These are phyloP conservation scores for Anastatica hierochuntica DNA, from an alignment of 345 rosid species.

Conservation along the genomic window DNA sequence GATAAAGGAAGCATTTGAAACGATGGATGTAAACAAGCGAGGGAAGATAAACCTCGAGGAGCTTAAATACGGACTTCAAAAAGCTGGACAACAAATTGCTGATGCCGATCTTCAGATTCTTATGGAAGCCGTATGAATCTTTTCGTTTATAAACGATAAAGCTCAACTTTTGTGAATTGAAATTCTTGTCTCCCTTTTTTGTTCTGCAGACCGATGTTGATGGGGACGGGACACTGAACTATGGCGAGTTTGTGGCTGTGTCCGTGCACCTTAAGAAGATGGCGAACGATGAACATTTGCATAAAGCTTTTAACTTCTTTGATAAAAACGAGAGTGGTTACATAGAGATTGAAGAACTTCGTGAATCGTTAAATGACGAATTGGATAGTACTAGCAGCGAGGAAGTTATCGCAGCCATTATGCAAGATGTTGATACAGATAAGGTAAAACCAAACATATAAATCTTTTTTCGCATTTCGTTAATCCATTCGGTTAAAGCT, in stretches of 20 bases:
- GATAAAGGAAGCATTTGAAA: constrained; percentile 71
- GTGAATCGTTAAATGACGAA: constrained; percentile 63
- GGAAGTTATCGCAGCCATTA: constrained; percentile 74
- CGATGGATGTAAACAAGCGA: constrained; percentile 65
- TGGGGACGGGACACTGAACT: constrained; percentile 65
- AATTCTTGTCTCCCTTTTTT: too few species aligned
- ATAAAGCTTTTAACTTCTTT: constrained; percentile 76
- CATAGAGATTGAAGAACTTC: constrained; percentile 82
- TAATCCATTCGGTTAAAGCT: too few species aligned
- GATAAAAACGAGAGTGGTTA: constrained; percentile 64
- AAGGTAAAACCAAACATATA: too few species aligned
- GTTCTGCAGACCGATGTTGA: constrained; percentile 92
- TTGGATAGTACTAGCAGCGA: constrained; percentile 58
- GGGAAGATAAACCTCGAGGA: constrained; percentile 87
- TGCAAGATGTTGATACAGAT: constrained; percentile 89
- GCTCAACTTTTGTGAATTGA: constrained; percentile 36
- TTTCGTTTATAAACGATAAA: too few species aligned
- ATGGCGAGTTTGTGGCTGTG: constrained; percentile 80
- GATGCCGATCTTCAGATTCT: constrained; percentile 81
- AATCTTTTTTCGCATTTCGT: too few species aligned
- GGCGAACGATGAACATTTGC: constrained; percentile 80
- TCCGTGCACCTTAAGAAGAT: constrained; percentile 83
- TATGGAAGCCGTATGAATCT: constrained; percentile 99
- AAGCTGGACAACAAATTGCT: constrained; percentile 73
- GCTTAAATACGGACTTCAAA: constrained; percentile 61